Evolutionary conservation across 768 basidiomycete genomes (phyloP), one percentile per base, ranked within the genome.

Genomic region (Leucogyrophana mollusca): DNA sequence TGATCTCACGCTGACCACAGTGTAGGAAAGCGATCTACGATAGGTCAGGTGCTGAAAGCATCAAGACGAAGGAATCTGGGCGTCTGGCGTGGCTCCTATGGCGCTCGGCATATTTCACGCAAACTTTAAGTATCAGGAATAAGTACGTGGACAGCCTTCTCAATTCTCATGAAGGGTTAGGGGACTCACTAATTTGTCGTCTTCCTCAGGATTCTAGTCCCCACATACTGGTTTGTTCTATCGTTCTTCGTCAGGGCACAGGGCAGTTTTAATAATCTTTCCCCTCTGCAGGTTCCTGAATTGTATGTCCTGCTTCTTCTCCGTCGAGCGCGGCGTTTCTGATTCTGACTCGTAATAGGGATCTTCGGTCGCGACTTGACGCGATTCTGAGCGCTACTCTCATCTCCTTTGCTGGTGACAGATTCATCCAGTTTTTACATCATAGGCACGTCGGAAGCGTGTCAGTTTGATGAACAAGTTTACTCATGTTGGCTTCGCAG

Each of bases 61-160:
- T 79, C 56, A 67, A 81, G 66, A 66, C 73, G 45, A 82, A 79
- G 61, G 78, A 87, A 65, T 73, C 79, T 32, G 81, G 87, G 21
- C 74, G 84, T 30, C 51, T 86, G 32, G 87, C 87, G 9, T 90
- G 87, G 87, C 69, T 90, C 24, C 70, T 90, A 39, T 90, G 87
- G 87, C 73, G 87, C 43, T 85, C 83, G 14, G 87, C 88, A 2
- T 90, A 91, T 66, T 87, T 88, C 61, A 85, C 85, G 4, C 80
- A 79, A 78, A 86, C 86, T 4, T 62, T 90, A 43, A 87, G 84
- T 57, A 48, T 77, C 51, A 72, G 85, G 62, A 89, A 89, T 65
- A 86, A 82, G 82, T 82, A 52, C 56, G 76, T 73, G 41, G 7
- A n/a, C 13, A 6, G 27, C 27, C 13, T 37, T 38, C 33, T 45